Evolutionary conservation across 73 alveolate species (phyloP).

Genomic region (Tetrahymena thermophila): DNA sequence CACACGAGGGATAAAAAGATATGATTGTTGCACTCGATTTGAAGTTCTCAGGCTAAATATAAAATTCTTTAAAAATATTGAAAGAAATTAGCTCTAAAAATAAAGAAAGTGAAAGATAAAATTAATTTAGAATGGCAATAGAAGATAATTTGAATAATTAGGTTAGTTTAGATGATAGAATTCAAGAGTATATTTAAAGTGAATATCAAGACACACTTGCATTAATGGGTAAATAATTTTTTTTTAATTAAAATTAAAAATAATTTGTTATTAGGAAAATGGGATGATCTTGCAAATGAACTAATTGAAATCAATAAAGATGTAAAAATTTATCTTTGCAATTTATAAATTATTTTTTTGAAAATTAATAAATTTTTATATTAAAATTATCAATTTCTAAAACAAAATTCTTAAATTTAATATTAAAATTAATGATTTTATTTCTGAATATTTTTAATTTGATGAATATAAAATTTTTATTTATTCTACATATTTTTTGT

Average conservation of each 20-base stretch:
- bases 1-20: not conserved
- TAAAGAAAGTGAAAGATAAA: not conserved
- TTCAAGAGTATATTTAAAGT: not conserved
- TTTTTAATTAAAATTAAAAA: not conserved
- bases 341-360: too few relatives aligned
- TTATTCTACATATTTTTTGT: too few relatives aligned
- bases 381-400: too few relatives aligned
- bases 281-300: not conserved
- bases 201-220: not conserved
- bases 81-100: not conserved
- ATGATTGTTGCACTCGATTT: not conserved
- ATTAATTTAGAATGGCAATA: not conserved
- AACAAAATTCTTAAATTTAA: too few relatives aligned
- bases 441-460: too few relatives aligned
- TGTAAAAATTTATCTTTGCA: not conserved
- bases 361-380: too few relatives aligned
- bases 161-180: not conserved
- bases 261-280: not conserved
- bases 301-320: not conserved
- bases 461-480: too few relatives aligned
- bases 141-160: not conserved
- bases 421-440: too few relatives aligned
- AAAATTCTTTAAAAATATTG: not conserved
- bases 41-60: not conserved
- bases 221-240: not conserved